These are phyloP conservation scores for Chromera velia DNA, from an alignment of 73 alveolate species.

Conservation along the genomic window DNA sequence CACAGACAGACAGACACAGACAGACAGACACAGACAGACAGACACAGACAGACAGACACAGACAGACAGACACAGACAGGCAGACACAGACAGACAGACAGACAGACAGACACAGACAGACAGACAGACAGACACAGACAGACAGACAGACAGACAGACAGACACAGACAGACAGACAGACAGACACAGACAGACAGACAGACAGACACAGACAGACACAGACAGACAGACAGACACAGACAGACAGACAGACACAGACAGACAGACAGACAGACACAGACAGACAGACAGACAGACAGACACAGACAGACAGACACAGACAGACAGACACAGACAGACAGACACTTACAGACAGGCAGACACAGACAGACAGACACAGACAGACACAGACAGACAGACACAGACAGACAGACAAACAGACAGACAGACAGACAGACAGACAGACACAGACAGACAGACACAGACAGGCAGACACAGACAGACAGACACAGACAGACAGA, in stretches of 20 bases:
- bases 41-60: not conserved
- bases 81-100: not conserved
- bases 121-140: not conserved
- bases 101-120: not conserved
- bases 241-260: not conserved
- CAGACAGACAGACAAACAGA: too few species aligned
- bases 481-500: too few species aligned
- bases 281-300: not conserved
- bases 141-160: not conserved
- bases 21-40: not conserved
- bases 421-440: not conserved
- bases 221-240: slow-evolving; percentile 9
- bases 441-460: not conserved
- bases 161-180: not conserved
- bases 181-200: not conserved
- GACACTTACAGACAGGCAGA: too few species aligned
- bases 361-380: too few species aligned
- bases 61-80: too few species aligned
- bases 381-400: not conserved
- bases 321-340: not conserved
- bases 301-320: not conserved
- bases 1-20: not conserved
- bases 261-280: not conserved
- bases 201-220: not conserved
- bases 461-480: too few species aligned